A percentile compares a stretch with the other conserved stretches of the same genome.
These are phyloP conservation scores for Cladochytrium replicatum DNA, from an alignment of 192 early-diverging fungal species.

Conservation along the genomic window DNA sequence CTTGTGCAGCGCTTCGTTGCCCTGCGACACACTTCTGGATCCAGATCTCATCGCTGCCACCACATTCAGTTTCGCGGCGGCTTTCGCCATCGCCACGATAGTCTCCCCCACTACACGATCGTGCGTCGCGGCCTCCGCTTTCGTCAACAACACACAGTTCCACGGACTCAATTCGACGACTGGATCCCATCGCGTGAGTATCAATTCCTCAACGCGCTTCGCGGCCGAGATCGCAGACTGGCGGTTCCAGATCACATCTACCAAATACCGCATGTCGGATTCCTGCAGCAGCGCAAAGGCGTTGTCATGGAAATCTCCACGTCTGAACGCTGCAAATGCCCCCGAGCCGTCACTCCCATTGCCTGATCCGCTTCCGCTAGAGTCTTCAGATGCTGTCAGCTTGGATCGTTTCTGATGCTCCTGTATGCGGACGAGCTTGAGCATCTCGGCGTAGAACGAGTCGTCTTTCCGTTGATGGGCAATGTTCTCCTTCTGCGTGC, in stretches of 20 bases:
- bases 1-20: conserved; percentile 10
- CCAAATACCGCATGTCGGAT: conserved; percentile 41
- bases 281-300: conserved; percentile 43
- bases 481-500: conserved; percentile 36
- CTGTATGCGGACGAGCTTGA: conserved; percentile 30
- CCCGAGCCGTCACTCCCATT: conserved; percentile 1
- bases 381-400: conserved; percentile 7
- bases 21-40: conserved; percentile 5
- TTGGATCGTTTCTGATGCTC: conserved; percentile 20
- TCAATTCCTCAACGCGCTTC: conserved; percentile 28
- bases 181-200: conserved; percentile 40
- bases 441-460: conserved; percentile 36
- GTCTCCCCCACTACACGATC: conserved; percentile 12
- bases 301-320: conserved; percentile 20
- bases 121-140: conserved; percentile 42
- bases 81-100: too few relatives aligned
- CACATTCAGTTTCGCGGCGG: neutral
- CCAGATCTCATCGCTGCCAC: conserved; percentile 7
- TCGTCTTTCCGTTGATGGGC: conserved; percentile 42
- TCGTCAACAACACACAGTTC: conserved; percentile 48
- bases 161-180: conserved; percentile 34
- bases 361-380: neutral
- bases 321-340: neutral
- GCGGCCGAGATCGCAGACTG: conserved; percentile 33
- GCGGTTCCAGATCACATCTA: conserved; percentile 44